A percentile compares a stretch with the other conserved stretches of the same genome.
Evolutionary conservation across 2,329 filamentous ascomycete genomes (phyloP).

Genomic region (Fusarium heterosporum): DNA sequence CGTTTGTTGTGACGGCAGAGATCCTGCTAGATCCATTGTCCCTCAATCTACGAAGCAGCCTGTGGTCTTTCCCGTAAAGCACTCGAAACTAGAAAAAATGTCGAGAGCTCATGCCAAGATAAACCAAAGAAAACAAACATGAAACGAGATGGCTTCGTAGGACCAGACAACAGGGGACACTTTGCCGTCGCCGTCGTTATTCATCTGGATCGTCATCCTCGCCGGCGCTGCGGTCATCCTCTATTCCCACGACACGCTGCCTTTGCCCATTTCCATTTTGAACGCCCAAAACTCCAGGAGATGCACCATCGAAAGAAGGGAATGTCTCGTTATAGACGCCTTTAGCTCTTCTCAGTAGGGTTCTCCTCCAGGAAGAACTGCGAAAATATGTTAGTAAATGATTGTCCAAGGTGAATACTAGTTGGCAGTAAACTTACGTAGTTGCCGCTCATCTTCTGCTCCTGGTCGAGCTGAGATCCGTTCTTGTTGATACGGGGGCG

Average conservation of each 20-base stretch:
- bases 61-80: slow-evolving; percentile 9
- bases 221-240: slow-evolving; percentile 63
- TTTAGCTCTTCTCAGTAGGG: slow-evolving; percentile 65
- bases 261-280: slow-evolving; percentile 56
- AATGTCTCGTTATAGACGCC: slow-evolving; percentile 52
- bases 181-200: slow-evolving; percentile 68
- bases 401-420: not conserved
- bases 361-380: slow-evolving; percentile 95
- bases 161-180: slow-evolving; percentile 75
- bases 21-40: slow-evolving; percentile 72
- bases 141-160: slow-evolving; percentile 54
- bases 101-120: slow-evolving; percentile 16
- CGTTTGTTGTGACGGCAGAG: slow-evolving; percentile 62
- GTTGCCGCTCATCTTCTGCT: slow-evolving; percentile 94
- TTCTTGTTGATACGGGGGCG: slow-evolving; percentile 98
- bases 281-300: slow-evolving; percentile 64
- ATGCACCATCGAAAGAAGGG: slow-evolving; percentile 49
- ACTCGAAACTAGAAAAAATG: slow-evolving; percentile 3
- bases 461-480: slow-evolving; percentile 95
- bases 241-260: slow-evolving; percentile 52
- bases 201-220: slow-evolving; percentile 77
- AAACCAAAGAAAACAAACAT: slow-evolving; percentile 7
- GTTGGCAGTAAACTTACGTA: slow-evolving; percentile 72
- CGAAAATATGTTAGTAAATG: slow-evolving; percentile 26
- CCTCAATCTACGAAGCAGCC: slow-evolving; percentile 62